Evolutionary conservation across 2,329 filamentous ascomycete species (phyloP).

Genomic region (Aspergillus uvarum): DNA sequence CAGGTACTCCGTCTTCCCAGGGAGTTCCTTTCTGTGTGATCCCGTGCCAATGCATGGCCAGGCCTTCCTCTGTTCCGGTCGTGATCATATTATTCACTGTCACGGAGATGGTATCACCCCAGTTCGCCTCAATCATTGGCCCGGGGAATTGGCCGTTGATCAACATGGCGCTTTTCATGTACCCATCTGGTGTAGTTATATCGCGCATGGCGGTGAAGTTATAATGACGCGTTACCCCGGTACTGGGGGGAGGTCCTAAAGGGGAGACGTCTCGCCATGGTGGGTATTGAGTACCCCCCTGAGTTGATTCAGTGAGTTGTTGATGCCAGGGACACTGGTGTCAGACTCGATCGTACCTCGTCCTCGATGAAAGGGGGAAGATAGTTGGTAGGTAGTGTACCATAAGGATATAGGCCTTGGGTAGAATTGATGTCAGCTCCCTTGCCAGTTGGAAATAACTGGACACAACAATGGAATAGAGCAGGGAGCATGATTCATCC

Average conservation of each 20-base stretch:
- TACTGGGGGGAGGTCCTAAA: conserved; percentile 13
- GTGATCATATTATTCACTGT: conserved; percentile 29
- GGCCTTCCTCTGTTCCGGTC: conserved; percentile 1
- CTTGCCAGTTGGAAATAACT: too few species aligned
- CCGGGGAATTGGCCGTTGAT: conserved; percentile 33
- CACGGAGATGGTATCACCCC: conserved; percentile 33
- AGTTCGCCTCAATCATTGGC: conserved; percentile 35
- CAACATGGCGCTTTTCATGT: conserved; percentile 27
- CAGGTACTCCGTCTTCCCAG: conserved; percentile 13
- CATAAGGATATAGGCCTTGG: neutral
- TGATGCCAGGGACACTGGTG: neutral
- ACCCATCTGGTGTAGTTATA: conserved; percentile 31
- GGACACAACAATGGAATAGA: too few species aligned
- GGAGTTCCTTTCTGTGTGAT: conserved; percentile 20
- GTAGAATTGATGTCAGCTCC: neutral
- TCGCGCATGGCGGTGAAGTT: conserved; percentile 28
- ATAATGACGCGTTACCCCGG: conserved; percentile 31
- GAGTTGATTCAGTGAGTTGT: neutral
- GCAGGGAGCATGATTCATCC: too few species aligned
- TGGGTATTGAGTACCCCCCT: neutral
- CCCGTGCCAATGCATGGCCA: conserved; percentile 21
- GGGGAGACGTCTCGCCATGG: neutral
- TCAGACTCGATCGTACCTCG: neutral
- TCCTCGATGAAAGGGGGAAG: neutral
- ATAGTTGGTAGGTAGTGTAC: neutral